phyloP scores from a whole-genome alignment of 2,329 filamentous ascomycete species.

The Talaromyces funiculosus region DNA sequence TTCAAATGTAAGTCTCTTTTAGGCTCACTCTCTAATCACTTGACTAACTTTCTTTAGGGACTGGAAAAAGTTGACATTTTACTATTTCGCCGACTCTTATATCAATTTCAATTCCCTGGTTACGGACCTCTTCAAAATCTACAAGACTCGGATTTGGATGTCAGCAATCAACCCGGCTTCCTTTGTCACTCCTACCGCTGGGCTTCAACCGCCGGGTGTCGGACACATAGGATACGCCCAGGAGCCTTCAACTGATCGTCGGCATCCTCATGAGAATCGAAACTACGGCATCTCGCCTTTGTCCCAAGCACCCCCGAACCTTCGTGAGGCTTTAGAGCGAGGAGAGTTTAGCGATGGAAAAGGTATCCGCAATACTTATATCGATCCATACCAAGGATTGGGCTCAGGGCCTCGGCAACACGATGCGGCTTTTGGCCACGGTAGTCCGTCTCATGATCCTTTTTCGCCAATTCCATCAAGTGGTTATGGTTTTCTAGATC shows the following conservation, averaged over 20 bases:
- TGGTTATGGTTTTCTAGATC: conserved; percentile 32
- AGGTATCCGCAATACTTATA: conserved; percentile 29
- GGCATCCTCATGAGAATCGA: conserved; percentile 35
- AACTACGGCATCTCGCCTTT: conserved; percentile 23
- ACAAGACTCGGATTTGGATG: conserved; percentile 99
- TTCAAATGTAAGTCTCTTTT: conserved; percentile 75
- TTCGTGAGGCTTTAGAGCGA: conserved; percentile 26
- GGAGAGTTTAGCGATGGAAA: conserved; percentile 24
- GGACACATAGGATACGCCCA: conserved; percentile 56
- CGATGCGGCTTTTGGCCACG: conserved; percentile 26
- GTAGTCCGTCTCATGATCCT: conserved; percentile 28
- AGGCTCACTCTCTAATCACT: not conserved
- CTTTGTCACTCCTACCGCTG: conserved; percentile 72
- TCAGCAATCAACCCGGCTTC: conserved; percentile 97
- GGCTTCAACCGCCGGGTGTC: conserved; percentile 63
- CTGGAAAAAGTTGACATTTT: conserved; percentile 98
- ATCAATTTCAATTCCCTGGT: conserved; percentile 99
- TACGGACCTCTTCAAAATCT: conserved; percentile 96
- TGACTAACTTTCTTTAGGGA: conserved; percentile 56
- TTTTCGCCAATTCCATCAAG: conserved; percentile 30
- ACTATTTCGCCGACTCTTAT: conserved; percentile 96
- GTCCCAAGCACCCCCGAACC: conserved; percentile 5
- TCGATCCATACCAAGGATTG: conserved; percentile 35
- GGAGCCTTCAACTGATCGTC: conserved; percentile 35
- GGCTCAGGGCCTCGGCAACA: conserved; percentile 27